Base-by-base conservation (phyloP, 2,329 filamentous ascomycete genomes). In the Fragosphaeria purpurea region DNA sequence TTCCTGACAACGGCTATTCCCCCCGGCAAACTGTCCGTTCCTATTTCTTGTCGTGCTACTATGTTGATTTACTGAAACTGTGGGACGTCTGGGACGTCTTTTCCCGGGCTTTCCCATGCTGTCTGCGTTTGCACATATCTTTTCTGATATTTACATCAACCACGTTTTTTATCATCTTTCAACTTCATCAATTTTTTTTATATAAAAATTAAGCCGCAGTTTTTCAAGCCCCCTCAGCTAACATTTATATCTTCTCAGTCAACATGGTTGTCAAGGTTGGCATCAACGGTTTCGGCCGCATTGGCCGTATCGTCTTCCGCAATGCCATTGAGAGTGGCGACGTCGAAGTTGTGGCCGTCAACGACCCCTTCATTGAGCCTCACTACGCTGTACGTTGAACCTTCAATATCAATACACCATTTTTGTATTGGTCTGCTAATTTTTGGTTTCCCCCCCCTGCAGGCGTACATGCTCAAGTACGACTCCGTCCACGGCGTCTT, bases 381-480 rank as follows among this genome's bases (percentile, higher is more conserved):
- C 77, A 90, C 73, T 97, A 97, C 76, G 93, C 93, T 72, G 91
- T 95, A 83, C 79, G 89, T 86, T 41, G 33, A 12, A 12, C 47
- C 38, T 22, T 52, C 35, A n/a, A n/a, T n/a, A n/a, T n/a, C n/a
- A n/a, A n/a, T n/a, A n/a, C n/a, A n/a, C n/a, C n/a, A n/a, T n/a
- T n/a, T n/a, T n/a, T n/a, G n/a, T n/a, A n/a, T n/a, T n/a, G n/a
- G n/a, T n/a, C n/a, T n/a, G n/a, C n/a, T n/a, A n/a, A n/a, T n/a
- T n/a, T n/a, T n/a, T n/a, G n/a, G n/a, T n/a, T n/a, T n/a, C 37
- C 39, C 41, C 41, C 11, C 47, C 39, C 38, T 53, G 32, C 57
- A 95, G 89, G 88, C 86, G 69, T 97, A 97, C 84, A 97, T 97
- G 93, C 86, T 98, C 77, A 94, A 95, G 81, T 97, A 97, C 73